Conservation (phyloP, 345 rosid species). For the Nasturtium officinale region DNA sequence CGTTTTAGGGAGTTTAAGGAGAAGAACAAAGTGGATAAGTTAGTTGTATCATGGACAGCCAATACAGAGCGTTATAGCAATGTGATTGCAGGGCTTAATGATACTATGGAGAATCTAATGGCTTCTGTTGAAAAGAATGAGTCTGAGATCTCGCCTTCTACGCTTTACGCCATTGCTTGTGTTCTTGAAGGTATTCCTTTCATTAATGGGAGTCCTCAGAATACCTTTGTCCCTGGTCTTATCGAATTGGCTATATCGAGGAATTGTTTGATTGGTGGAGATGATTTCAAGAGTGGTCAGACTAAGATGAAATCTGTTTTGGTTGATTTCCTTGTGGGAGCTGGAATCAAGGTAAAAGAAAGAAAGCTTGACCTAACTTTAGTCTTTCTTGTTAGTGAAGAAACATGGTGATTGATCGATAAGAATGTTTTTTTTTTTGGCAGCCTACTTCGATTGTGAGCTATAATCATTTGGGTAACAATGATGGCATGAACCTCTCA, state of each 20-base stretch:
- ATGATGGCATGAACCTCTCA: conserved; percentile 96
- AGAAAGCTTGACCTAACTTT: conserved; percentile 1
- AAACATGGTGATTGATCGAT: neutral
- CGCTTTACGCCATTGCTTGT: conserved; percentile 87
- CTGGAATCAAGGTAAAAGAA: conserved; percentile 85
- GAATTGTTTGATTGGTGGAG: conserved; percentile 93
- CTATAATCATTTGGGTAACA: conserved; percentile 96
- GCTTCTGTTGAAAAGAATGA: conserved; percentile 78
- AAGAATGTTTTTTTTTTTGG: neutral
- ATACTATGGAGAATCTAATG: conserved; percentile 78
- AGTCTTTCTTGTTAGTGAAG: conserved; percentile 5
- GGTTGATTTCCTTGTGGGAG: conserved; percentile 98
- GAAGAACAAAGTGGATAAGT: conserved; percentile 78
- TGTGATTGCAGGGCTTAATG: conserved; percentile 81
- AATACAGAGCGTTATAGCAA: conserved; percentile 98
- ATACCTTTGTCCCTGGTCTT: conserved; percentile 96
- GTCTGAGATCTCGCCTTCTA: conserved; percentile 93
- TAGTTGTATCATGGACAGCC: conserved; percentile 98
- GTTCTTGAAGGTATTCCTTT: conserved; percentile 83
- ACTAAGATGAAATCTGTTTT: conserved; percentile 98
- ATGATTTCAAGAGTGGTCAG: conserved; percentile 99
- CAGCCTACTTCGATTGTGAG: conserved; percentile 99
- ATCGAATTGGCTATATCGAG: conserved; percentile 83
- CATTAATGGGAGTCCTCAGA: conserved; percentile 98
- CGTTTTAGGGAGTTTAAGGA: conserved; percentile 86